Evolutionary conservation across 805 yeast species (phyloP).

Genomic region (Teunomyces tritomae): DNA sequence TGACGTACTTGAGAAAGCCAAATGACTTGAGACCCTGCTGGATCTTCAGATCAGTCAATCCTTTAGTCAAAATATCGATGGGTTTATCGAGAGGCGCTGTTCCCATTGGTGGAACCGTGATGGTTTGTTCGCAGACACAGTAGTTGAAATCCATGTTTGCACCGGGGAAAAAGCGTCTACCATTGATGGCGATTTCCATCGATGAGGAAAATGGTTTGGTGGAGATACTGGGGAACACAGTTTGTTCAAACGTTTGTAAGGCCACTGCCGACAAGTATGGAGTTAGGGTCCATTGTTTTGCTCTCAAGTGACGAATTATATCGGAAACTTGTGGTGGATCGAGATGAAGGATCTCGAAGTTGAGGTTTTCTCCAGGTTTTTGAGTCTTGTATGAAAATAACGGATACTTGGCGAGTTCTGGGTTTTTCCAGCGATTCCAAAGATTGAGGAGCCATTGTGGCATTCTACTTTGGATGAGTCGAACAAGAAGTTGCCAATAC

Average conservation of each 20-base stretch:
- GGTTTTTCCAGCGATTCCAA: not conserved
- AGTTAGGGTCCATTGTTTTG: constrained; percentile 17
- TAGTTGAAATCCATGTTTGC: constrained; percentile 1
- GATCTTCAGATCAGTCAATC: not conserved
- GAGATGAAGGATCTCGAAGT: constrained; percentile 1
- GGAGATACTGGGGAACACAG: constrained; percentile 10
- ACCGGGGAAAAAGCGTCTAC: constrained; percentile 11
- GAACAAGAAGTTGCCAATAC: not conserved
- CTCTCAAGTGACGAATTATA: constrained; percentile 12
- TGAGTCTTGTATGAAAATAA: not conserved
- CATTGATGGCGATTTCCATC: constrained; percentile 11
- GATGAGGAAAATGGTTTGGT: constrained; percentile 1
- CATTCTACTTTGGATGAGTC: not conserved
- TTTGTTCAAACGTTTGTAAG: constrained; percentile 14
- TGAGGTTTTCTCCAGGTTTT: not conserved
- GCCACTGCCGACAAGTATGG: constrained; percentile 17
- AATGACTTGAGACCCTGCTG: not conserved
- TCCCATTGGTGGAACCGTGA: not conserved
- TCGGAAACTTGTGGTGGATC: constrained; percentile 9
- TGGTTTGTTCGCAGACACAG: not conserved
- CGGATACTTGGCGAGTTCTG: not conserved
- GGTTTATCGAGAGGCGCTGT: not conserved
- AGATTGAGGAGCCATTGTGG: not conserved
- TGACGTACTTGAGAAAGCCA: constrained; percentile 6
- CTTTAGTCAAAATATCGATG: not conserved